Evolutionary conservation across 176 grass and related monocot genomes (phyloP).

Genomic region (Urochloa ruziziensis): DNA sequence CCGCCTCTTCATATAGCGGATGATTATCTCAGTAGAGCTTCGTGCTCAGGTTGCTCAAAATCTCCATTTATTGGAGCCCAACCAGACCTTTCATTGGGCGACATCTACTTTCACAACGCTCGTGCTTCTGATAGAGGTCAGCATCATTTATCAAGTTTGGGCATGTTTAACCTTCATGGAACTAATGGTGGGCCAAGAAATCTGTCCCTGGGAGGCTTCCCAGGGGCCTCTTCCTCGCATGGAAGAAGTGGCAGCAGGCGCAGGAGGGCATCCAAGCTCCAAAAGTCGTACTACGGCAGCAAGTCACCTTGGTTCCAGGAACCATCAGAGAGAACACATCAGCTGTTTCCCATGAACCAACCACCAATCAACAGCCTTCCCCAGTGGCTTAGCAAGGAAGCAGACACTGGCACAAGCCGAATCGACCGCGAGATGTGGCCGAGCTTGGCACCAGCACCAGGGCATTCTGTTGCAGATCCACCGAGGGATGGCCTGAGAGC

Average conservation of each 20-base stretch:
- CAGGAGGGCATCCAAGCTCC: constrained; percentile 34
- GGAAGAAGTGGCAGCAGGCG: constrained; percentile 25
- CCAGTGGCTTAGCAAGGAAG: constrained; percentile 65
- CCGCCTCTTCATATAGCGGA: constrained; percentile 3
- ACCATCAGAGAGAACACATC: constrained; percentile 12
- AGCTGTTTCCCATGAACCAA: constrained; percentile 30
- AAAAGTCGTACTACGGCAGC: constrained; percentile 40
- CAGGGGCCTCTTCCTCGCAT: constrained; percentile 30
- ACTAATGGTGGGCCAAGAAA: constrained; percentile 5
- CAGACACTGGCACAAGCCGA: not conserved
- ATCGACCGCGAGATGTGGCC: constrained; percentile 35
- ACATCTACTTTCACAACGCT: constrained; percentile 31
- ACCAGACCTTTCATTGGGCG: constrained; percentile 58
- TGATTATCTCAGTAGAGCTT: constrained; percentile 34
- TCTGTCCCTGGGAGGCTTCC: constrained; percentile 39
- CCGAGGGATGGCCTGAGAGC: constrained; percentile 6
- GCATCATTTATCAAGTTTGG: constrained; percentile 37
- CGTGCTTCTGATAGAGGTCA: constrained; percentile 16
- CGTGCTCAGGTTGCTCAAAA: constrained; percentile 46
- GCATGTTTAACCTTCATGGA: constrained; percentile 24
- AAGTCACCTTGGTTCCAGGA: constrained; percentile 34
- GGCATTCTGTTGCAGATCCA: not conserved
- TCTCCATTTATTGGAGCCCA: constrained; percentile 37
- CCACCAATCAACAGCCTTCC: constrained; percentile 46
- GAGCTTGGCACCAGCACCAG: constrained; percentile 6